Conservation (phyloP, 139 green algal genomes). For the Mesostigma viride region DNA sequence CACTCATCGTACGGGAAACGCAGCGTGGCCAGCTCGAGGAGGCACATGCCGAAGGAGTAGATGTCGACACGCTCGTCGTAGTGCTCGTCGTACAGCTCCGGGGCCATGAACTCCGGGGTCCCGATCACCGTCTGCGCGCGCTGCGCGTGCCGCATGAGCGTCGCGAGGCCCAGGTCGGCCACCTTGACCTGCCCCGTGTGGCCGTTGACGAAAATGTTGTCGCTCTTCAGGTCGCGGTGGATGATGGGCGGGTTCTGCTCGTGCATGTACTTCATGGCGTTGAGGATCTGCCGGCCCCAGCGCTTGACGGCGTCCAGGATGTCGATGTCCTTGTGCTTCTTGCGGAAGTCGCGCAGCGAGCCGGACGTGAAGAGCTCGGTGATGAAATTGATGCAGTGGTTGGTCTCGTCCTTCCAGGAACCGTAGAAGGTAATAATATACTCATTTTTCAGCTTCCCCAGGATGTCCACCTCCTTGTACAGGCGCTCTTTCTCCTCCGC, state of each 20-base stretch:
- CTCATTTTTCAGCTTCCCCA: constrained; percentile 89
- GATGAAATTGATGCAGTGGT: constrained; percentile 88
- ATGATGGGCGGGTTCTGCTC: constrained; percentile 55
- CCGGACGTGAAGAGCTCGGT: constrained; percentile 92
- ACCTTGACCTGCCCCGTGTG: constrained; percentile 97
- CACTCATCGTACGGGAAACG: constrained; percentile 92
- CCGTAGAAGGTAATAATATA: constrained; percentile 93
- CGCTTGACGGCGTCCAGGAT: constrained; percentile 70
- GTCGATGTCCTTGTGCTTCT: constrained; percentile 75
- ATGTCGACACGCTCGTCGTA: constrained; percentile 94
- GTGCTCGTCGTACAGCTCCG: constrained; percentile 94
- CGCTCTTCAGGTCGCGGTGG: too few species aligned
- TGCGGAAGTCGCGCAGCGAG: constrained; percentile 83
- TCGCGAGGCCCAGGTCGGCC: constrained; percentile 88
- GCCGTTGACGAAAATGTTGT: too few species aligned
- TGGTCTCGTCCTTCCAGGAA: constrained; percentile 76
- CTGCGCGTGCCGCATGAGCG: constrained; percentile 60
- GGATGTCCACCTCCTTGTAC: constrained; percentile 81
- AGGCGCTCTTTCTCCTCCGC: constrained; percentile 67
- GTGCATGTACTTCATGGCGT: constrained; percentile 89
- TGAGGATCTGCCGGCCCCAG: constrained; percentile 93
- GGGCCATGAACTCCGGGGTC: constrained; percentile 91
- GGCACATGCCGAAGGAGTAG: constrained; percentile 88
- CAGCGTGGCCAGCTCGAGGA: constrained; percentile 90
- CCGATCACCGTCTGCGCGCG: constrained; percentile 78